Conservation (phyloP, 345 rosid genomes). For the Eucalyptus tenuipes region DNA sequence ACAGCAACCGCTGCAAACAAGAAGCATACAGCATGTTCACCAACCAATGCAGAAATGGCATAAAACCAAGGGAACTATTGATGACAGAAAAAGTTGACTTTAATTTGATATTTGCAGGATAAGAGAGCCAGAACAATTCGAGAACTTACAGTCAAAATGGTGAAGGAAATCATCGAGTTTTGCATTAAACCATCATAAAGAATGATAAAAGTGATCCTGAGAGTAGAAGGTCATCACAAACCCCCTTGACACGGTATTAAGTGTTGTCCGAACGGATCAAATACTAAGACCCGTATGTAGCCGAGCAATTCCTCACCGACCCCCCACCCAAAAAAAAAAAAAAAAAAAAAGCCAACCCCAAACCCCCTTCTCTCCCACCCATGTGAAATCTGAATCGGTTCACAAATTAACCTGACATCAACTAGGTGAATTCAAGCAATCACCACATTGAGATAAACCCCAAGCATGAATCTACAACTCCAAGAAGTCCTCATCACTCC, state of each 20-base stretch:
- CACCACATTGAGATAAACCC: not conserved
- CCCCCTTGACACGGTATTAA: not conserved
- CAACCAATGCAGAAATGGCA: not conserved
- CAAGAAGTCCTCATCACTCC: not conserved
- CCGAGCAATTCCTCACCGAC: not conserved
- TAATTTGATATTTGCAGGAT: not conserved
- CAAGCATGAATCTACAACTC: not conserved
- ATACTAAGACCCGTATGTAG: not conserved
- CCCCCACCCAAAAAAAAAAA: not conserved
- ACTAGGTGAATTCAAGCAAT: not conserved
- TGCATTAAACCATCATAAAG: not conserved
- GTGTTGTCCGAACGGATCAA: not conserved
- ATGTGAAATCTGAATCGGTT: not conserved
- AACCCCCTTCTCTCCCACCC: not conserved
- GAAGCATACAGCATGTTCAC: not conserved
- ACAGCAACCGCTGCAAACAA: constrained; percentile 77
- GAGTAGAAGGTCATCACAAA: not conserved
- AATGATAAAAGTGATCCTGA: not conserved
- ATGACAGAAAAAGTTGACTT: not conserved
- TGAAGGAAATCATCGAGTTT: not conserved
- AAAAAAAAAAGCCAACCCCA: not conserved
- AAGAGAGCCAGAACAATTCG: not conserved
- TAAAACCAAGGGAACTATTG: not conserved
- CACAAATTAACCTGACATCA: not conserved
- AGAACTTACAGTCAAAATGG: not conserved